phyloP scores from a whole-genome alignment of 2,329 filamentous ascomycete species.

The Dactylellina leptospora region DNA sequence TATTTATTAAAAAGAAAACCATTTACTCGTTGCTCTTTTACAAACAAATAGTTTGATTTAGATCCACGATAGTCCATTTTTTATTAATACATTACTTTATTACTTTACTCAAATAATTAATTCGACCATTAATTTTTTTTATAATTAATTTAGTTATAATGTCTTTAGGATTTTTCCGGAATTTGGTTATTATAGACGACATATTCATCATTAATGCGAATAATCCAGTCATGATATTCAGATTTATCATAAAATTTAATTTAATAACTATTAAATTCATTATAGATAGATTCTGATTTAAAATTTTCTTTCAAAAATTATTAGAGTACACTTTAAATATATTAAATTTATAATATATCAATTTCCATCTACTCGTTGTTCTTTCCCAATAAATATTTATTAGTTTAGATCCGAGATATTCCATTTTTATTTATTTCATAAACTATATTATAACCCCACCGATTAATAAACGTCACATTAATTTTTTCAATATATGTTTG shows the following conservation, averaged over 20 bases:
- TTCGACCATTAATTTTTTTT: constrained; percentile 1
- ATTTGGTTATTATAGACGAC: constrained; percentile 3
- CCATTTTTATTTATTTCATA: constrained; percentile 3
- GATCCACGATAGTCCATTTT: neutral
- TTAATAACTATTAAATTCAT: constrained; percentile 6
- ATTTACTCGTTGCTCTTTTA: constrained; percentile 7
- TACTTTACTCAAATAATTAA: constrained; percentile 3
- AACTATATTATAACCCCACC: neutral
- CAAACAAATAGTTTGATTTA: constrained; percentile 1
- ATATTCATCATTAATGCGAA: constrained; percentile 12
- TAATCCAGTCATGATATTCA: constrained; percentile 2
- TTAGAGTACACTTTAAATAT: constrained; percentile 19
- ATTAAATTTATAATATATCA: neutral
- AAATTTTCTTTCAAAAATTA: constrained; percentile 14
- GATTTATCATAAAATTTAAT: constrained; percentile 3
- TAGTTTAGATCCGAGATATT: constrained; percentile 9
- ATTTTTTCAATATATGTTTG: neutral
- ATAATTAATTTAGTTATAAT: neutral
- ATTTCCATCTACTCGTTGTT: constrained; percentile 12
- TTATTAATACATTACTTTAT: neutral
- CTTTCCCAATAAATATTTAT: constrained; percentile 15
- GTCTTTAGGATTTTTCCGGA: neutral
- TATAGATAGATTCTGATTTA: neutral
- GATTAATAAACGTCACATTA: neutral
- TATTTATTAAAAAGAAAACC: neutral